Base-by-base conservation (phyloP, 2,329 filamentous ascomycete species). In the Stemphylium vesicarium region DNA sequence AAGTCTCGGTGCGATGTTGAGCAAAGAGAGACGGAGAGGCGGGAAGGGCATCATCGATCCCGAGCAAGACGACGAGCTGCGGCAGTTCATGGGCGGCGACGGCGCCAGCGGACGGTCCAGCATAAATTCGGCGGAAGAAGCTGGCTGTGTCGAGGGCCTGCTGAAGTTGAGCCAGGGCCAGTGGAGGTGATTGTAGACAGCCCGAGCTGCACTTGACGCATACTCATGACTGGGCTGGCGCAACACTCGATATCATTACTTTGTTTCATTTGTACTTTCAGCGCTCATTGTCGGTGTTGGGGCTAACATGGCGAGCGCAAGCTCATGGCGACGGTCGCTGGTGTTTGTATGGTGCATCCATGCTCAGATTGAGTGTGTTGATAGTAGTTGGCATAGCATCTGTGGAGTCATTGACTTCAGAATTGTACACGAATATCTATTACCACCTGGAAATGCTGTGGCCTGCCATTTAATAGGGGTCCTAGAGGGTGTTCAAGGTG, bases 121-220 rank as follows among this genome's bases (percentile, higher is more conserved):
- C 40, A 65, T 75, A 38, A 78, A 76, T 37, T 77, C 75, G 10
- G 78, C 78, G 16, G 80, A 81, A 54, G 94, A 97, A 71, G 82
- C 96, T 74, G 92, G 96, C 71, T 96, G 92, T 70, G 88, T 96
- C 41, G 91, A 94, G 50, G 92, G 92, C n/a, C 77, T 98, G 60
- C 75, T 97, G 59, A 94, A 91, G 45, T 81, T 98, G 40, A 96
- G 92, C 68, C 91, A 96, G 77, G 94, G 93, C n/a, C 91, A 91
- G 70, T 97, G 93, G 92, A 84, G 73, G 57, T 81, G 55, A 62
- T 43, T 18, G 10, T 39, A 13, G 11, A n/a, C 26, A 24, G 18
- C 15, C 18, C 24, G 22, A 36, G 22, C n/a, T n/a, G n/a, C 24
- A 31, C 13, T 35, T 26, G 38, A 32, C 12, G 26, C 11, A 22